phyloP scores from a whole-genome alignment of 768 basidiomycete species.

The Tylopilus intermedius region DNA sequence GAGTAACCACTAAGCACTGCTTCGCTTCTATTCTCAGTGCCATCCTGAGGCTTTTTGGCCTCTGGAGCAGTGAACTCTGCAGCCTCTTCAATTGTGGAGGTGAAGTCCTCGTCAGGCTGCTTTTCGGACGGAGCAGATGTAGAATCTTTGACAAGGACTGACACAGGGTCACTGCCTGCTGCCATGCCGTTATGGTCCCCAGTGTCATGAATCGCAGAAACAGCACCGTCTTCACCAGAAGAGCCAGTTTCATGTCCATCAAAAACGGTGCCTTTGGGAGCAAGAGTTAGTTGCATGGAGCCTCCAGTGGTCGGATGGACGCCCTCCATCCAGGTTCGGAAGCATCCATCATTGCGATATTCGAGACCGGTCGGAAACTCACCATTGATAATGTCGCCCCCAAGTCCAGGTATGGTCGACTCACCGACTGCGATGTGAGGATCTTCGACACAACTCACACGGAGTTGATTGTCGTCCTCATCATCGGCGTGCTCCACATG shows the following conservation, averaged over 20 bases:
- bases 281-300: slow-evolving; percentile 57
- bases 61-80: slow-evolving; percentile 15
- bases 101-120: slow-evolving; percentile 20
- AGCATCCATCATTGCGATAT: slow-evolving; percentile 41
- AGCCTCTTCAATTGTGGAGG: slow-evolving; percentile 19
- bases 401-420: slow-evolving; percentile 30
- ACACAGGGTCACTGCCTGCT: slow-evolving; percentile 24
- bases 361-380: slow-evolving; percentile 40
- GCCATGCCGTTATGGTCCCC: slow-evolving; percentile 17
- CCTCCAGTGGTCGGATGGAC: slow-evolving; percentile 35
- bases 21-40: slow-evolving; percentile 19
- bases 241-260: slow-evolving; percentile 35
- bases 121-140: slow-evolving; percentile 13
- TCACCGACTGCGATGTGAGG: slow-evolving; percentile 34
- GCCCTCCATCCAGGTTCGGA: slow-evolving; percentile 38
- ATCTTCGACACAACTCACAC: slow-evolving; percentile 39
- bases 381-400: slow-evolving; percentile 43
- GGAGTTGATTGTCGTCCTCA: slow-evolving; percentile 43
- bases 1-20: slow-evolving; percentile 15
- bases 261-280: slow-evolving; percentile 38
- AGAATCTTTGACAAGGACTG: slow-evolving; percentile 19
- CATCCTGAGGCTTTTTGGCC: slow-evolving; percentile 17
- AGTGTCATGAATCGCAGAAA: slow-evolving; percentile 11
- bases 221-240: slow-evolving; percentile 24
- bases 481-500: slow-evolving; percentile 43